Evolutionary conservation across 2,329 filamentous ascomycete species (phyloP).

Genomic region (Huntiella decipiens): DNA sequence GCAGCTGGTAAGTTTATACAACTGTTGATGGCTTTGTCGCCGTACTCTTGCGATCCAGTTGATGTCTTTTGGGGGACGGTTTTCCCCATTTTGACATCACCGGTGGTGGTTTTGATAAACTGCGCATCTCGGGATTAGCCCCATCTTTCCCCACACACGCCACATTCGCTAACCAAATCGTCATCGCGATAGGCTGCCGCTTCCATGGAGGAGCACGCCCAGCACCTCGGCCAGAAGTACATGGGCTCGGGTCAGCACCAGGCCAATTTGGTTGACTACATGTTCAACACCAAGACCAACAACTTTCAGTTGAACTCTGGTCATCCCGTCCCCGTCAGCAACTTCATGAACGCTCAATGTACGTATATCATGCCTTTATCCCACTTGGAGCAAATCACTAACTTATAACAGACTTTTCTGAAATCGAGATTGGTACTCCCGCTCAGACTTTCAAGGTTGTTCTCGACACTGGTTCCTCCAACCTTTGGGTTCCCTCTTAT

Average conservation of each 20-base stretch:
- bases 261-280: slow-evolving; percentile 52
- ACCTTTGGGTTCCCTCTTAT: slow-evolving; percentile 90
- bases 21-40: neutral
- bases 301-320: slow-evolving; percentile 35
- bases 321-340: slow-evolving; percentile 77
- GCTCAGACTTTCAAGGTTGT: slow-evolving; percentile 96
- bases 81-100: slow-evolving; percentile 1
- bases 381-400: slow-evolving; percentile 53
- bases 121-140: slow-evolving; percentile 7
- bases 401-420: slow-evolving; percentile 61
- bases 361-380: slow-evolving; percentile 22
- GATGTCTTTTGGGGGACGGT: neutral
- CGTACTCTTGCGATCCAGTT: neutral
- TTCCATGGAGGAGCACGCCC: slow-evolving; percentile 64
- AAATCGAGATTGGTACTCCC: slow-evolving; percentile 81
- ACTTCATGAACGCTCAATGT: slow-evolving; percentile 99
- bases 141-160: neutral
- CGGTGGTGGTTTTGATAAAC: slow-evolving; percentile 5
- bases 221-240: slow-evolving; percentile 86
- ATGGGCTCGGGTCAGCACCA: slow-evolving; percentile 48
- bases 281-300: slow-evolving; percentile 59
- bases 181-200: slow-evolving; percentile 40
- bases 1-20: slow-evolving; percentile 52
- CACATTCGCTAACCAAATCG: slow-evolving; percentile 5
- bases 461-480: slow-evolving; percentile 94